A percentile compares a stretch with the other conserved stretches of the same genome.
Conservation (phyloP, 768 basidiomycete genomes). For the Auricularia heimuer region DNA sequence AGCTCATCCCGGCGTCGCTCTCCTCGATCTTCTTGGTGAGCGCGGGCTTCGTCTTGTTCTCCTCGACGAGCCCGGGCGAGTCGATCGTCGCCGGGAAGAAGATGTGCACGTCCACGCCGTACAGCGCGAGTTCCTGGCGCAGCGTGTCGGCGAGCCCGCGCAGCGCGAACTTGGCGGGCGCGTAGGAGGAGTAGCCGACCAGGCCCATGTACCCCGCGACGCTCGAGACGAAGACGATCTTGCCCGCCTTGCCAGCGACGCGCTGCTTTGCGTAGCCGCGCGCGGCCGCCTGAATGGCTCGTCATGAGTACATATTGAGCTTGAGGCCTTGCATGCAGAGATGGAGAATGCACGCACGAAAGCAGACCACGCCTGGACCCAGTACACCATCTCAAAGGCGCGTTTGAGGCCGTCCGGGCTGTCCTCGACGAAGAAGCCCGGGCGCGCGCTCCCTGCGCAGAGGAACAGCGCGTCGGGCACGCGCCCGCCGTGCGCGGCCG, state of each 20-base stretch:
- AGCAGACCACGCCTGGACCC: constrained; percentile 43
- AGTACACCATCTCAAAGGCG: constrained; percentile 51
- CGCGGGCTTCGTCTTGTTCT: constrained; percentile 67
- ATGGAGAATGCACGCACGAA: constrained; percentile 30
- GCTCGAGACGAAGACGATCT: constrained; percentile 69
- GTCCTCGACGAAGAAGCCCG: constrained; percentile 69
- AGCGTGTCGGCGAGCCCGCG: constrained; percentile 78
- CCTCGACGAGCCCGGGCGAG: constrained; percentile 65
- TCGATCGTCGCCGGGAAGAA: constrained; percentile 78
- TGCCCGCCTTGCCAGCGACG: constrained; percentile 55
- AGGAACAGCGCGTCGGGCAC: constrained; percentile 70
- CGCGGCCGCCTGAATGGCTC: constrained; percentile 43
- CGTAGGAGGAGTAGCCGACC: constrained; percentile 69
- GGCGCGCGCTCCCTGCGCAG: constrained; percentile 66
- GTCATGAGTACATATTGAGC: too few species aligned
- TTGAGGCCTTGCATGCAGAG: not conserved
- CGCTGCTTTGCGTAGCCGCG: constrained; percentile 53
- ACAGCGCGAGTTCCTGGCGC: constrained; percentile 68
- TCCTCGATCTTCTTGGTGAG: constrained; percentile 71
- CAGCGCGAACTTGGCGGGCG: constrained; percentile 78
- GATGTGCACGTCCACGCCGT: constrained; percentile 68
- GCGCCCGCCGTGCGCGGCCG: constrained; percentile 39
- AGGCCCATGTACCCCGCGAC: constrained; percentile 67
- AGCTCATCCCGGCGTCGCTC: constrained; percentile 49
- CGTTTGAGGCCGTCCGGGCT: constrained; percentile 43